Conservation (phyloP, 2,329 filamentous ascomycete genomes). For the Apiospora koreana region DNA sequence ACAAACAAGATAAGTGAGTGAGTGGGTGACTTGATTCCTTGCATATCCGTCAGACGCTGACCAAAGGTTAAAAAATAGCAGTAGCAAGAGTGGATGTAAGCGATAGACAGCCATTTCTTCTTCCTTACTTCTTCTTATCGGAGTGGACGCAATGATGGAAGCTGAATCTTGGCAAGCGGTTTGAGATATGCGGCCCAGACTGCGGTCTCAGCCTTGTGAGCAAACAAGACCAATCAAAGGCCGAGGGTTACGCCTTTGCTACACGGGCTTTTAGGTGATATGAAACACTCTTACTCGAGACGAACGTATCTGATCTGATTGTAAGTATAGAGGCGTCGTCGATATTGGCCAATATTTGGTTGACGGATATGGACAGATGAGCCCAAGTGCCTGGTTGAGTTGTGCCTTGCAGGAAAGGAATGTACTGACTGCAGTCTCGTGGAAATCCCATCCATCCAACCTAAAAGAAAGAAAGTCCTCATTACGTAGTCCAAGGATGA, state of each 20-base stretch:
- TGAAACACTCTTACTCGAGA: not conserved
- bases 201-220: not conserved
- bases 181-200: not conserved
- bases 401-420: no score
- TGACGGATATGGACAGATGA: not conserved
- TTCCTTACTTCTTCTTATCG: not conserved
- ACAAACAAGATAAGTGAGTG: not conserved
- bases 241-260: not conserved
- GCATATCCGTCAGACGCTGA: not conserved
- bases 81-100: no score
- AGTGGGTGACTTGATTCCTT: slow-evolving; percentile 3
- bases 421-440: no score
- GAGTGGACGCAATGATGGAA: not conserved
- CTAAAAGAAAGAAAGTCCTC: no score
- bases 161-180: not conserved
- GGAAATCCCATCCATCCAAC: no score
- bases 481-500: not conserved
- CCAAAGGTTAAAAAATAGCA: no score
- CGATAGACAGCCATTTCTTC: not conserved
- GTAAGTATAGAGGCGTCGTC: not conserved
- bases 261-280: not conserved
- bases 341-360: no score
- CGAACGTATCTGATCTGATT: not conserved
- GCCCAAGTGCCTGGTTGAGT: not conserved
- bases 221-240: not conserved